Base-by-base conservation (phyloP, 129 eudicot species). In the Flaveria linearis region DNA sequence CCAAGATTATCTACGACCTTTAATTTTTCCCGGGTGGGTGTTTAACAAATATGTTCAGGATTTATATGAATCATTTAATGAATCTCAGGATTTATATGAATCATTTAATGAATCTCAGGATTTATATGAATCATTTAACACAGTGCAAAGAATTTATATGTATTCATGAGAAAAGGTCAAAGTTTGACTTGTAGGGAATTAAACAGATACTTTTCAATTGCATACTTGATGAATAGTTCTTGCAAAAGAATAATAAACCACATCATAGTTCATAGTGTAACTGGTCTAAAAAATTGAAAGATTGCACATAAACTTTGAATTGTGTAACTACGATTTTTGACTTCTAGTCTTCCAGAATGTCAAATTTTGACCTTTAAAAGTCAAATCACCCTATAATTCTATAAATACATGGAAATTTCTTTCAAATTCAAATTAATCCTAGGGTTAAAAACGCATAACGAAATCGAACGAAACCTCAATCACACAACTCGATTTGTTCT, bases 301-400 rank as follows among this genome's bases (percentile, higher is more conserved):
- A 49, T n/a, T 65, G 45, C 43, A 65, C 17, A 63, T 50, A 43
- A 42, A 26, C 41, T 36, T 65, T 66, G 51, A 76, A 30, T 47
- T n/a, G 12, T 50, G 18, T 18, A 75, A 63, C 17, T 50, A 67
- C 9, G 28, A n/a, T 49, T 20, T 64, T 65, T 76, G 72, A 64
- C 41, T 76, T 50, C 64, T 2, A 9, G 62, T 17, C 45, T 63
- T 63, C 46, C 45, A 77, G 47, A 77, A 50, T 30, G 33, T 68
- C 64, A 50, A 76, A 76, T 13, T 65, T 66, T 33, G 12, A 23
- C 57, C 52, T 57, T 66, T 25, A 49, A 61, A 51, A 62, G 41
- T 46, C 30, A 61, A 45, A 12, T 46, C 16, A 1, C 5, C 28
- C 46, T 23, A 5, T 69, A 9, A 60, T 25, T 13, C 46, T 23